phyloP scores from a whole-genome alignment of 305 asterid genomes.

The Galium porrigens region DNA sequence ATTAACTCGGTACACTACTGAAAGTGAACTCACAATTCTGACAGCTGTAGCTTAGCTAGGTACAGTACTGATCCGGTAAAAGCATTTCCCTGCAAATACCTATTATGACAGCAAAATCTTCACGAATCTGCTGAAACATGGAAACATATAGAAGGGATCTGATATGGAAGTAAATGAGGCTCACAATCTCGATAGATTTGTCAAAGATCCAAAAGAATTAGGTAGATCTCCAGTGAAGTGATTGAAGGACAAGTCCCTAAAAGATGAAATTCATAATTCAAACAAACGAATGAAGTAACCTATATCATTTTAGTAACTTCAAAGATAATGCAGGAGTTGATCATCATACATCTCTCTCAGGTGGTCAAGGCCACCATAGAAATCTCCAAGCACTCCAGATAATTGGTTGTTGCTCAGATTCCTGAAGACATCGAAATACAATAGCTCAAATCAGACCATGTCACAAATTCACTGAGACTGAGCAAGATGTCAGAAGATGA shows the following conservation, averaged over 20 bases:
- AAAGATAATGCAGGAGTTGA: slow-evolving; percentile 7
- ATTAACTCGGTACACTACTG: neutral
- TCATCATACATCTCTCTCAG: slow-evolving; percentile 44
- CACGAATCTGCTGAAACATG: neutral
- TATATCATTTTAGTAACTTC: neutral
- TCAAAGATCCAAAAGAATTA: slow-evolving; percentile 41
- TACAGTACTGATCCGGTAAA: slow-evolving; percentile 69
- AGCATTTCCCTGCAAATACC: slow-evolving; percentile 63
- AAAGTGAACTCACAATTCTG: slow-evolving; percentile 45
- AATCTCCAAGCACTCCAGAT: slow-evolving; percentile 57
- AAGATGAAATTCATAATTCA: slow-evolving; percentile 14
- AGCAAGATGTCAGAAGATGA: slow-evolving; percentile 9
- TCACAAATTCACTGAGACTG: slow-evolving; percentile 8
- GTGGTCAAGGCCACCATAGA: slow-evolving; percentile 49
- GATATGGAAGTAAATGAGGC: slow-evolving; percentile 24
- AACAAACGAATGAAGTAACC: neutral
- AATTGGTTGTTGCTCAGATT: slow-evolving; percentile 61
- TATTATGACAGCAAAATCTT: slow-evolving; percentile 22
- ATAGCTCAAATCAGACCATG: slow-evolving; percentile 12
- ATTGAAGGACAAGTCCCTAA: slow-evolving; percentile 80
- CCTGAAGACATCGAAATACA: slow-evolving; percentile 28
- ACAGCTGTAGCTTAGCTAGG: slow-evolving; percentile 55
- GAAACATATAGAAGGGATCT: neutral
- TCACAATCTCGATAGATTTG: slow-evolving; percentile 54
- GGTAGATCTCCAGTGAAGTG: slow-evolving; percentile 82